Percentiles rank a stretch among this genome's conserved stretches.
phyloP scores from a whole-genome alignment of 345 rosid species.

The thale cress (Arabidopsis thaliana) region DNA sequence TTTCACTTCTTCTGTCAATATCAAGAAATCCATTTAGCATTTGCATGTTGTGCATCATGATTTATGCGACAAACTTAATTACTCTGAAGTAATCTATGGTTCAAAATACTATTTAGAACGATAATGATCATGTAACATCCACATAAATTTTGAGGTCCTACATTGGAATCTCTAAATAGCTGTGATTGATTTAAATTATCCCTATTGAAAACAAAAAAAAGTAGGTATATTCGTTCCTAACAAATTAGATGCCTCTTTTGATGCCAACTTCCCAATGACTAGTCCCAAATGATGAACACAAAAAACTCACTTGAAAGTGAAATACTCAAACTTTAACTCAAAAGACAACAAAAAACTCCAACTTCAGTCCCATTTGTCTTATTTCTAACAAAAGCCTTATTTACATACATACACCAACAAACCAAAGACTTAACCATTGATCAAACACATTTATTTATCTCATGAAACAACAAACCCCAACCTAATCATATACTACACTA shows the following conservation, averaged over 20 bases:
- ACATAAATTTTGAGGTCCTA: background rate
- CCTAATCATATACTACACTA: conserved; percentile 15
- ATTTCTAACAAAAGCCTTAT: conserved; percentile 20
- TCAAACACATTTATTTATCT: background rate
- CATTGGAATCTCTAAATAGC: background rate
- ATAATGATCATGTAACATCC: background rate
- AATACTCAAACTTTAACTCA: conserved; percentile 6
- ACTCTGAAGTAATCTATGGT: background rate
- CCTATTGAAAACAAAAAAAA: too few relatives aligned
- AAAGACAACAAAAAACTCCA: background rate
- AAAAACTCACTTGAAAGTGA: conserved; percentile 22
- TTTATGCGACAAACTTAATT: background rate
- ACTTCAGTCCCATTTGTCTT: background rate
- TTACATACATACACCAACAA: conserved; percentile 23
- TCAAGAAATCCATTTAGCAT: background rate
- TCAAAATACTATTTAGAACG: background rate
- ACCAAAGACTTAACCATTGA: conserved; percentile 13
- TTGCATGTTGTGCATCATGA: background rate
- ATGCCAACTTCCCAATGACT: conserved; percentile 6
- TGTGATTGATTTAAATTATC: background rate
- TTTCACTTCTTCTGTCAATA: background rate
- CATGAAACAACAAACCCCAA: conserved; percentile 13
- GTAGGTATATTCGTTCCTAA: background rate
- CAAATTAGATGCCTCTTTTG: conserved; percentile 26
- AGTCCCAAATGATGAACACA: background rate